Evolutionary conservation across 2,329 filamentous ascomycete species (phyloP).

Genomic region (Neopestalotiopsis sp.): DNA sequence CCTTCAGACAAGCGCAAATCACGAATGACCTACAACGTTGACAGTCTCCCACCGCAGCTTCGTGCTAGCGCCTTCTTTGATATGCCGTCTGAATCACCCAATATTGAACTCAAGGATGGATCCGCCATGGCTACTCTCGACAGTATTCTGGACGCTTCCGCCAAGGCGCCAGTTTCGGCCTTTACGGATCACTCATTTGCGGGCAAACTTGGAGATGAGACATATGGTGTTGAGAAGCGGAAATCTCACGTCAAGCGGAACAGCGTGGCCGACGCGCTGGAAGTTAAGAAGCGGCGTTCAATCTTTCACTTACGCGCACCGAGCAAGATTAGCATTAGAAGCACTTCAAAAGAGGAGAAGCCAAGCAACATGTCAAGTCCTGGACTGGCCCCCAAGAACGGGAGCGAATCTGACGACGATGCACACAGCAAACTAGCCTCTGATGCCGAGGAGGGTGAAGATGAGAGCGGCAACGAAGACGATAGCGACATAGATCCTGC

Average conservation of each 20-base stretch:
- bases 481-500: slow-evolving; percentile 52
- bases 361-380: slow-evolving; percentile 24
- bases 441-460: slow-evolving; percentile 39
- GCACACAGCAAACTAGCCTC: slow-evolving; percentile 31
- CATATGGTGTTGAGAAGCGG: slow-evolving; percentile 69
- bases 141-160: slow-evolving; percentile 88
- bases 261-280: slow-evolving; percentile 28
- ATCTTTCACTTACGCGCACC: slow-evolving; percentile 53
- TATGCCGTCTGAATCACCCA: slow-evolving; percentile 55
- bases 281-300: slow-evolving; percentile 52
- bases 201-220: slow-evolving; percentile 74
- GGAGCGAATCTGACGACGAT: slow-evolving; percentile 27
- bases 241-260: slow-evolving; percentile 40
- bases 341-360: slow-evolving; percentile 28
- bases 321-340: slow-evolving; percentile 36
- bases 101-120: slow-evolving; percentile 69
- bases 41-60: slow-evolving; percentile 77
- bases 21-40: slow-evolving; percentile 42
- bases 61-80: slow-evolving; percentile 95
- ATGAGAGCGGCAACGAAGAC: slow-evolving; percentile 49
- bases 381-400: slow-evolving; percentile 11
- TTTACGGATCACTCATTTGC: slow-evolving; percentile 90
- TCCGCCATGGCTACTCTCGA: slow-evolving; percentile 91
- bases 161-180: slow-evolving; percentile 83
- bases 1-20: slow-evolving; percentile 43